Evolutionary conservation across 257 asterid species (phyloP).

Genomic region (Cinchona pubescens): DNA sequence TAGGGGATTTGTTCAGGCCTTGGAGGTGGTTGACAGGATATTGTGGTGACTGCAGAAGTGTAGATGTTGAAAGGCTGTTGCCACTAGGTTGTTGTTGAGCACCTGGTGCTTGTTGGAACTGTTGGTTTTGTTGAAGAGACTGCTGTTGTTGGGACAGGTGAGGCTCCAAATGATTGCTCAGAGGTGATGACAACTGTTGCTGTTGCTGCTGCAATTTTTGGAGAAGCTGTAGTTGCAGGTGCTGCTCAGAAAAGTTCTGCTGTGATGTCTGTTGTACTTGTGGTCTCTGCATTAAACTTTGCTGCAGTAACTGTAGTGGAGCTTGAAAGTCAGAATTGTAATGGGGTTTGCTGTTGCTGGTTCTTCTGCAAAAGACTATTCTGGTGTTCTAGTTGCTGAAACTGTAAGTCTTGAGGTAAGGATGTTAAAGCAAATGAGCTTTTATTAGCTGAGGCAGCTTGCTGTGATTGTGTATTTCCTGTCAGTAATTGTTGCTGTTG

Average conservation of each 20-base stretch:
- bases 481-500: constrained; percentile 58
- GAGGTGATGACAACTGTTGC: constrained; percentile 41
- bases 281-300: constrained; percentile 52
- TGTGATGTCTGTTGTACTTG: constrained; percentile 49
- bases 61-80: constrained; percentile 47
- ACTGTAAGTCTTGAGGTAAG: constrained; percentile 51
- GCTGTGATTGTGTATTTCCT: constrained; percentile 43
- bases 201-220: constrained; percentile 69
- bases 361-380: constrained; percentile 46
- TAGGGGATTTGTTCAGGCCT: constrained; percentile 51
- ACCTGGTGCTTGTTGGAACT: constrained; percentile 37
- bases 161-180: constrained; percentile 50
- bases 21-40: constrained; percentile 61
- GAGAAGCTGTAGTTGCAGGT: constrained; percentile 70
- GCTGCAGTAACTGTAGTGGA: constrained; percentile 45
- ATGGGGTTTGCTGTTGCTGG: constrained; percentile 56
- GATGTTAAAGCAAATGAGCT: constrained; percentile 50
- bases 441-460: constrained; percentile 36
- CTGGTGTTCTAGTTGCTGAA: constrained; percentile 61
- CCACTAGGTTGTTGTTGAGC: constrained; percentile 47
- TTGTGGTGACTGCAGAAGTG: constrained; percentile 54
- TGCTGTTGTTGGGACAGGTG: constrained; percentile 56
- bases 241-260: constrained; percentile 62
- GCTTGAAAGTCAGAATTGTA: constrained; percentile 59
- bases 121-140: constrained; percentile 49